These are phyloP conservation scores for Ophiostoma triangulosporum DNA, from an alignment of 2,329 filamentous ascomycete genomes.

Conservation along the genomic window DNA sequence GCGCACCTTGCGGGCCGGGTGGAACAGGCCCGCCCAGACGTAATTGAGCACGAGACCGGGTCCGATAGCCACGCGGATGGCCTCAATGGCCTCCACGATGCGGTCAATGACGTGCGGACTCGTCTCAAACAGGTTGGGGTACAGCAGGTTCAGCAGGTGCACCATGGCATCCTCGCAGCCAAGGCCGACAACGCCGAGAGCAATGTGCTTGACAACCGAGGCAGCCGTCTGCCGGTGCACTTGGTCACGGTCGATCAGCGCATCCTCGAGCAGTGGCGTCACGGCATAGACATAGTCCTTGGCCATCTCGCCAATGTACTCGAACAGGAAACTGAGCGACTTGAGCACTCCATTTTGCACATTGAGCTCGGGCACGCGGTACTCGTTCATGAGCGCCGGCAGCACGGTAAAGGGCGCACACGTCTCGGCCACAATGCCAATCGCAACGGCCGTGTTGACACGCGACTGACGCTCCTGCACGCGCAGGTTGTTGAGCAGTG, in stretches of 20 bases:
- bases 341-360: slow-evolving; percentile 98
- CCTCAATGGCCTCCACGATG: slow-evolving; percentile 94
- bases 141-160: slow-evolving; percentile 88
- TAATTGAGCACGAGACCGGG: slow-evolving; percentile 94
- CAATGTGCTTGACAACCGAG: slow-evolving; percentile 94
- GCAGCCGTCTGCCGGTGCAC: slow-evolving; percentile 95
- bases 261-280: slow-evolving; percentile 87
- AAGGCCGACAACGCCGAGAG: slow-evolving; percentile 89
- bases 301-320: slow-evolving; percentile 99
- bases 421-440: slow-evolving; percentile 96
- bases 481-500: slow-evolving; percentile 86
- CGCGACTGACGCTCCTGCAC: slow-evolving; percentile 96
- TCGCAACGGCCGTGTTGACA: slow-evolving; percentile 96
- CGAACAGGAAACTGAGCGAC: slow-evolving; percentile 90
- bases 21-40: slow-evolving; percentile 94
- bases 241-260: slow-evolving; percentile 93
- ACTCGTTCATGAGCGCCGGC: slow-evolving; percentile 98
- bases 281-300: slow-evolving; percentile 99
- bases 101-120: slow-evolving; percentile 96
- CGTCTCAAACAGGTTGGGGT: slow-evolving; percentile 95
- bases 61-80: slow-evolving; percentile 83
- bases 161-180: slow-evolving; percentile 98
- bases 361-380: slow-evolving; percentile 93
- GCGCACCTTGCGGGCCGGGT: slow-evolving; percentile 87
- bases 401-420: slow-evolving; percentile 97